Evolutionary conservation across 2,329 filamentous ascomycete genomes (phyloP).

Genomic region (Ophiostoma triangulosporum): DNA sequence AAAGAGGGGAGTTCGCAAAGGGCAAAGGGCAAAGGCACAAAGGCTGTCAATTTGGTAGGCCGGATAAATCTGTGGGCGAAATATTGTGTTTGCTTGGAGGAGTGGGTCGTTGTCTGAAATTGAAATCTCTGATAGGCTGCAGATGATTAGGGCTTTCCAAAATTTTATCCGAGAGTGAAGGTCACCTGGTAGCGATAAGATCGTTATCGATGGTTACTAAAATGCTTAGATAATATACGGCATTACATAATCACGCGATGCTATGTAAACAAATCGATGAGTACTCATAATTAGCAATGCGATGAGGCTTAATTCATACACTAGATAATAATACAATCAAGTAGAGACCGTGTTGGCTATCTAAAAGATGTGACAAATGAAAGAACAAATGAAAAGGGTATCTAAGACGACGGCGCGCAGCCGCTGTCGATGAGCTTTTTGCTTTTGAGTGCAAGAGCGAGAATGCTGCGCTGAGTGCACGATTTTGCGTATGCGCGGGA

Average conservation of each 20-base stretch:
- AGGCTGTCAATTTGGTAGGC: background rate
- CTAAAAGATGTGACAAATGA: no score
- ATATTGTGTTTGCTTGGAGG: conserved; percentile 14
- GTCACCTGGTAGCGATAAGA: conserved; percentile 10
- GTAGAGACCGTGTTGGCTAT: no score
- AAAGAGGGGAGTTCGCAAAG: conserved; percentile 10
- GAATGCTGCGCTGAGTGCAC: no score
- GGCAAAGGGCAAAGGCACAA: background rate
- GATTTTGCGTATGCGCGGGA: background rate
- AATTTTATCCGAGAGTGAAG: conserved; percentile 3
- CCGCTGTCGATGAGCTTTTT: no score
- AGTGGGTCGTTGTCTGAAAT: background rate
- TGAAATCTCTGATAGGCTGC: conserved; percentile 7
- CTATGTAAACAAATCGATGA: no score
- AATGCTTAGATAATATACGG: background rate
- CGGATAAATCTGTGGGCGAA: conserved; percentile 18
- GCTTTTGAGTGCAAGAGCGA: background rate
- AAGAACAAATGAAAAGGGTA: no score
- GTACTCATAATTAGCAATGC: no score
- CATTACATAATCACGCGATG: no score
- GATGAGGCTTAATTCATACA: no score
- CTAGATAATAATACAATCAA: no score
- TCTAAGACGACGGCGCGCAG: no score
- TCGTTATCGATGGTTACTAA: background rate
- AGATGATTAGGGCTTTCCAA: conserved; percentile 12